Percentiles rank a stretch among this genome's conserved stretches.
Conservation (phyloP, 2,329 filamentous ascomycete genomes). For the Leptographium wingfieldii region DNA sequence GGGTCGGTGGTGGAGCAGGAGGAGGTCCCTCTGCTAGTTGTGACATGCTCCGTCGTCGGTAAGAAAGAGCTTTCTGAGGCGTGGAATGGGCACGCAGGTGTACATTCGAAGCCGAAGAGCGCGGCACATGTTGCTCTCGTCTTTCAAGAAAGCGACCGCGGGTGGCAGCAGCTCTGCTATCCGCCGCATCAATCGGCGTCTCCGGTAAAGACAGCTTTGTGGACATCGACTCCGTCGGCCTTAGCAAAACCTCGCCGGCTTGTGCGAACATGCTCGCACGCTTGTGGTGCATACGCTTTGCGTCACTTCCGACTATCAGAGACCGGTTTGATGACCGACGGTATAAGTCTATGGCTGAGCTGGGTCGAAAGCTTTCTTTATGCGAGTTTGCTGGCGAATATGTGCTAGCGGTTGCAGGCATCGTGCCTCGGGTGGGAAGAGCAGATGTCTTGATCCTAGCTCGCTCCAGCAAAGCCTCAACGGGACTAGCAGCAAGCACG, state of each 20-base stretch:
- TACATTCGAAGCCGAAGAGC: conserved; percentile 10
- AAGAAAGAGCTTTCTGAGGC: neutral
- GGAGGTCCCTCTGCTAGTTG: conserved; percentile 38
- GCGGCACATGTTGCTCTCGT: conserved; percentile 3
- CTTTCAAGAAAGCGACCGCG: neutral
- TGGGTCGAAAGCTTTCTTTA: neutral
- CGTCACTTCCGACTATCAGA: neutral
- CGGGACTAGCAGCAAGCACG: conserved; percentile 1
- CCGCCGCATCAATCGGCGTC: neutral
- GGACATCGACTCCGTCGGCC: neutral
- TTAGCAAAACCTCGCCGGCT: neutral
- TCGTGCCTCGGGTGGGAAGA: neutral
- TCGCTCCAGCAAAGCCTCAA: neutral
- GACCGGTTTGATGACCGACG: neutral
- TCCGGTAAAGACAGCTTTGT: neutral
- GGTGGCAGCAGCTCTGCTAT: neutral
- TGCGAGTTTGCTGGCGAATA: neutral
- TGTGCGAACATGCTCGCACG: conserved; percentile 16
- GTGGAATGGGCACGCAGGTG: conserved; percentile 10
- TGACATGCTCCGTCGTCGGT: conserved; percentile 31
- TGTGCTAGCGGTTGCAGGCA: neutral
- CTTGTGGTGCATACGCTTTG: conserved; percentile 9
- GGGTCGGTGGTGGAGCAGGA: conserved; percentile 40
- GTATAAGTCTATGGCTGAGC: neutral
- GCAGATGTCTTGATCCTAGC: neutral